phyloP scores from a whole-genome alignment of 345 rosid genomes.

The Anacardium occidentale region DNA sequence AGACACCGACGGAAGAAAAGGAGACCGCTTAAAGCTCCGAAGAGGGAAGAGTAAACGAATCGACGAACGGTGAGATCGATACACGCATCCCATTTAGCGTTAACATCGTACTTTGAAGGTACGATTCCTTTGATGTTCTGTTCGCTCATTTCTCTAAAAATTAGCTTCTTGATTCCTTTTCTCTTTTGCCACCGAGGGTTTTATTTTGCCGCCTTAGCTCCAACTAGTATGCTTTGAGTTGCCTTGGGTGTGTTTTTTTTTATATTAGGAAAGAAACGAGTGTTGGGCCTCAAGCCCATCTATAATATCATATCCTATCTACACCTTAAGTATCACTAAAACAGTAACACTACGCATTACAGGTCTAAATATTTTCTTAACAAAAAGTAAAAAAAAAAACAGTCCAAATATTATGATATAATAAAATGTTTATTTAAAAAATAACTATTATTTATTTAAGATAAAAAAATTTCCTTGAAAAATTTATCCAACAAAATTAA shows the following conservation, averaged over 20 bases:
- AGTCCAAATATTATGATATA: no score
- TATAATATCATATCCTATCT: no score
- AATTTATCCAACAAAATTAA: no score
- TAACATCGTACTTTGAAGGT: slow-evolving; percentile 47
- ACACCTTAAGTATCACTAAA: no score
- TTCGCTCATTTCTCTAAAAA: slow-evolving; percentile 34
- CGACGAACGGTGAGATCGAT: slow-evolving; percentile 85
- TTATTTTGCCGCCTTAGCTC: background rate
- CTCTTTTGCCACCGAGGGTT: background rate
- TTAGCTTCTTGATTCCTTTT: background rate
- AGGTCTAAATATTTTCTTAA: no score
- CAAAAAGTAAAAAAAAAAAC: no score
- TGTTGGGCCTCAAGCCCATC: background rate
- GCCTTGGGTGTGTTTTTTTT: background rate
- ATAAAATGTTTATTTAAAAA: no score
- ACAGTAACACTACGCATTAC: no score
- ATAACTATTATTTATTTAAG: no score
- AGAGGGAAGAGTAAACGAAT: slow-evolving; percentile 72
- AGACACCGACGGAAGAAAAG: slow-evolving; percentile 73
- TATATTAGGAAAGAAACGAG: background rate
- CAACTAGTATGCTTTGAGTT: background rate
- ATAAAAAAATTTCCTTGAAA: no score
- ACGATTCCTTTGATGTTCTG: slow-evolving; percentile 24
- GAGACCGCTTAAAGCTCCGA: slow-evolving; percentile 80
- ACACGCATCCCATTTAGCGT: slow-evolving; percentile 91